Percentiles rank a stretch among this genome's conserved stretches.
These are phyloP conservation scores for Penicillium frequentans DNA, from an alignment of 2,329 filamentous ascomycete species.

Conservation along the genomic window DNA sequence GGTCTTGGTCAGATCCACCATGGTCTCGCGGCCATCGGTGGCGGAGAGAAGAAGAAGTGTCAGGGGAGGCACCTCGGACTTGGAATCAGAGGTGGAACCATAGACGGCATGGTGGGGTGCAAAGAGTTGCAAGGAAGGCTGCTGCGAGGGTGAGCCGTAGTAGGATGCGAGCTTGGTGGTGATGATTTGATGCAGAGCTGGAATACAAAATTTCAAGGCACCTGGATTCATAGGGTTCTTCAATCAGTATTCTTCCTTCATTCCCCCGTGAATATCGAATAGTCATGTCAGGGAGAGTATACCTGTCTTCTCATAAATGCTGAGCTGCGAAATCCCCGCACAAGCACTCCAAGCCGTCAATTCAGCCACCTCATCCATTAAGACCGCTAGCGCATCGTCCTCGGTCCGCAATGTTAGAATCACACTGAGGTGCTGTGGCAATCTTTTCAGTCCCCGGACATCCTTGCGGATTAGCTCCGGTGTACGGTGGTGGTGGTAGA, in stretches of 20 bases:
- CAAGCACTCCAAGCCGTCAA: slow-evolving; percentile 91
- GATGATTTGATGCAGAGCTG: slow-evolving; percentile 78
- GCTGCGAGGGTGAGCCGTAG: slow-evolving; percentile 67
- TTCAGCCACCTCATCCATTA: slow-evolving; percentile 90
- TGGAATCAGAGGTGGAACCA: slow-evolving; percentile 18
- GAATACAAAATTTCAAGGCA: slow-evolving; percentile 82
- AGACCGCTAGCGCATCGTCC: slow-evolving; percentile 74
- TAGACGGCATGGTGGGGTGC: slow-evolving; percentile 66
- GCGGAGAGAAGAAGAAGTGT: slow-evolving; percentile 78
- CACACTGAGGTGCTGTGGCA: slow-evolving; percentile 85
- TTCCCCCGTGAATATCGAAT: not conserved
- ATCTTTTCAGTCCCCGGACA: slow-evolving; percentile 68
- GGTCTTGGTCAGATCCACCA: slow-evolving; percentile 94
- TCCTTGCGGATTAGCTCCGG: slow-evolving; percentile 90
- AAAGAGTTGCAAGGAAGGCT: slow-evolving; percentile 71
- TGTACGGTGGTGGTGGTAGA: slow-evolving; percentile 94
- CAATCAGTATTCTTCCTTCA: not conserved
- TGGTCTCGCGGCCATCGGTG: slow-evolving; percentile 86
- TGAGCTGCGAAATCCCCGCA: slow-evolving; percentile 81
- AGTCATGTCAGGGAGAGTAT: slow-evolving; percentile 14
- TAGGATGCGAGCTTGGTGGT: slow-evolving; percentile 80
- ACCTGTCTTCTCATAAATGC: slow-evolving; percentile 92
- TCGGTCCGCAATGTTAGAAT: slow-evolving; percentile 71
- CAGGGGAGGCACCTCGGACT: slow-evolving; percentile 38
- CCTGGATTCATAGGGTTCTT: slow-evolving; percentile 53